Evolutionary conservation across 371 early-diverging fungal genomes (phyloP).

Genomic region (Mucor plumbeus): DNA sequence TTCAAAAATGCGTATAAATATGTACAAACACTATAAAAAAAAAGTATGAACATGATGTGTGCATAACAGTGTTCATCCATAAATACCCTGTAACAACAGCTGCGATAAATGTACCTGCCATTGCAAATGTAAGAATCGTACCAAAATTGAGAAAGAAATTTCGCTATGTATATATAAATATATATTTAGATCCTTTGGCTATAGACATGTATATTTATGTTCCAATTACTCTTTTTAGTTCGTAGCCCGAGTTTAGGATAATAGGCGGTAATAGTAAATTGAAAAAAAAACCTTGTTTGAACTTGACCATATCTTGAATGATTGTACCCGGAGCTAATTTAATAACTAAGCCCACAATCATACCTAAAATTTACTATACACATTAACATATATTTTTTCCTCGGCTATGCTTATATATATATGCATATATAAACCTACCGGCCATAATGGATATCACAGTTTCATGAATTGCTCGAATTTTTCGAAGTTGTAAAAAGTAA

Average conservation of each 20-base stretch:
- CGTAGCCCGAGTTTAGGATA: constrained; percentile 94
- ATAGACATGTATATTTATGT: neutral
- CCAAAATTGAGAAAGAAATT: constrained; percentile 89
- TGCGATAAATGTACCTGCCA: constrained; percentile 90
- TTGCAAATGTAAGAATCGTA: constrained; percentile 88
- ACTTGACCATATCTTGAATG: constrained; percentile 86
- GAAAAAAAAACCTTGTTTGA: constrained; percentile 92
- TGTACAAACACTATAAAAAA: constrained; percentile 55
- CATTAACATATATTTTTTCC: neutral
- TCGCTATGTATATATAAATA: constrained; percentile 44
- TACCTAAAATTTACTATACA: constrained; percentile 53
- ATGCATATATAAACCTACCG: constrained; percentile 57
- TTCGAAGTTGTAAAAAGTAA: constrained; percentile 83
- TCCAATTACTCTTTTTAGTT: constrained; percentile 74
- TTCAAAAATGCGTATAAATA: constrained; percentile 75
- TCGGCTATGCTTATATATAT: neutral
- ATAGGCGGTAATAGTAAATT: constrained; percentile 95
- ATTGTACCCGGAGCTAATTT: constrained; percentile 72
- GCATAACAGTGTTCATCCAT: neutral
- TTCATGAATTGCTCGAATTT: constrained; percentile 90
- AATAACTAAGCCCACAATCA: constrained; percentile 87
- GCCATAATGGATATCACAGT: constrained; percentile 92
- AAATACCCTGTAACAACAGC: constrained; percentile 85
- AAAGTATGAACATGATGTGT: neutral
- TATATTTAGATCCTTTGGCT: neutral